Percentiles rank a stretch among this genome's conserved stretches.
Conservation (phyloP, 306 rosid genomes). For the Biancaea sappan region DNA sequence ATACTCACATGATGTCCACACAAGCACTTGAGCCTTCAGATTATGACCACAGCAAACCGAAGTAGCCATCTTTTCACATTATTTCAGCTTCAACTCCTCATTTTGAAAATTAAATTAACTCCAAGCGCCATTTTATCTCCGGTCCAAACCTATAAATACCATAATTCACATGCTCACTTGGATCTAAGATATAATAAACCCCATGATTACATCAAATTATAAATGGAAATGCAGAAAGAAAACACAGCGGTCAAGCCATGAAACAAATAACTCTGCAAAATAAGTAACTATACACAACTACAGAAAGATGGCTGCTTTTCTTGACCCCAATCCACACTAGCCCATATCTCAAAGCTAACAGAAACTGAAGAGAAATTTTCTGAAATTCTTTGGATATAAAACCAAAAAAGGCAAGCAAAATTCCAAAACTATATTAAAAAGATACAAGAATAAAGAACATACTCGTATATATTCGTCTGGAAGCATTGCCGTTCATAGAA, state of each 20-base stretch:
- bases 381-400: constrained; percentile 22
- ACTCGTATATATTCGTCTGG: constrained; percentile 58
- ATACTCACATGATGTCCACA: constrained; percentile 52
- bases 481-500: constrained; percentile 62
- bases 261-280: not conserved
- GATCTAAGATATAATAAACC: not conserved
- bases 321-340: not conserved
- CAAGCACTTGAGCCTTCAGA: constrained; percentile 42
- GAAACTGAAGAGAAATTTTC: not conserved
- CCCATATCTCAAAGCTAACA: not conserved
- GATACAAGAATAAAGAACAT: constrained; percentile 28
- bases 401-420: not conserved
- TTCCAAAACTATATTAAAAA: not conserved
- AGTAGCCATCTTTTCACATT: constrained; percentile 41
- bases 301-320: not conserved
- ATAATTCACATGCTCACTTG: constrained; percentile 26
- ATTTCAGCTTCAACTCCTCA: constrained; percentile 38
- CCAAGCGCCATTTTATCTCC: constrained; percentile 51
- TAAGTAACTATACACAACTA: not conserved
- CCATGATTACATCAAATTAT: not conserved
- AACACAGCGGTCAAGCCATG: constrained; percentile 13
- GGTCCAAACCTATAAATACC: constrained; percentile 59
- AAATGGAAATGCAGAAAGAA: not conserved
- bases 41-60: constrained; percentile 40
- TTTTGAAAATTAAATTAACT: constrained; percentile 27